Conservation (phyloP, 306 rosid genomes). For the Alnus glutinosa region DNA sequence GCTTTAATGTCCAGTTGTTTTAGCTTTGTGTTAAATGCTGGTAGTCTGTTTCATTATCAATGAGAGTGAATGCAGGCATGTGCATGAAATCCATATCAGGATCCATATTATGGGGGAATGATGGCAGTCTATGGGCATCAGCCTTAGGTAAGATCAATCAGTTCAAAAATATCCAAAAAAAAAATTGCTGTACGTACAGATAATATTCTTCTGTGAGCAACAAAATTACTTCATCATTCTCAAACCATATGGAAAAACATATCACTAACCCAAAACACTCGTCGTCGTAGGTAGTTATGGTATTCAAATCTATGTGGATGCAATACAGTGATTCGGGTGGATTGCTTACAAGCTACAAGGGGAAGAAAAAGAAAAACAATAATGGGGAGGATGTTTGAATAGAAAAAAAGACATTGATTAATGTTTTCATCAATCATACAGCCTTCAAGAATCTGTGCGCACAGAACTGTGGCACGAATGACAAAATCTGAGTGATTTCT, state of each 20-base stretch:
- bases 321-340: background rate
- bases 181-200: no score
- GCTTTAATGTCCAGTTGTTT: no score
- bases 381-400: background rate
- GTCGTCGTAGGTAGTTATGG: background rate
- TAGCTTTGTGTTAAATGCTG: no score
- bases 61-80: no score
- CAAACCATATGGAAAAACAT: no score
- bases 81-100: constrained; percentile 44
- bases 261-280: no score
- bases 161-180: no score
- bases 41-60: no score
- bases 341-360: background rate
- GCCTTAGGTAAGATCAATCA: constrained; percentile 51
- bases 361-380: background rate
- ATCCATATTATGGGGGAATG: constrained; percentile 84
- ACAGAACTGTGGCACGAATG: background rate
- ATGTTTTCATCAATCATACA: background rate
- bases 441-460: background rate
- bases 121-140: constrained; percentile 85
- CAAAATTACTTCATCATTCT: no score
- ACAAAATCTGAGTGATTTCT: constrained; percentile 2
- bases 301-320: background rate
- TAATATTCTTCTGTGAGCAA: no score
- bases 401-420: background rate